Base-by-base conservation (phyloP, 208 protist genomes). In the Crithidia fasciculata region DNA sequence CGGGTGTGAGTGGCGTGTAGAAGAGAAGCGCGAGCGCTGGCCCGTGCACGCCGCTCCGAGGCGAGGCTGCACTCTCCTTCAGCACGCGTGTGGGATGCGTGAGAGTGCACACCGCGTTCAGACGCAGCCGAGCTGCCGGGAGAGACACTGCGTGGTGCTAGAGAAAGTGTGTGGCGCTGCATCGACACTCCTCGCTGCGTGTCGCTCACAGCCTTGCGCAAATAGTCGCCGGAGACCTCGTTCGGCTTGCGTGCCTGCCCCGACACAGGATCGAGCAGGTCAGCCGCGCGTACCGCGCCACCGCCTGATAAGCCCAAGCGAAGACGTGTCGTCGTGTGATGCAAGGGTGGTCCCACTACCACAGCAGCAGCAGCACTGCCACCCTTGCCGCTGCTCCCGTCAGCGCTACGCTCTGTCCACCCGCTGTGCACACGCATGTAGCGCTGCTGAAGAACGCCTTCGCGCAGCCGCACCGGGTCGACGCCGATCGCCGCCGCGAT, bases 171-270 rank as follows among this genome's bases (percentile, higher is more conserved):
- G 13, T 13, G 5, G 8, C 56, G 44, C 7, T 37, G 37, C 37
- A 15, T 45, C 36, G 18, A 10, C 1, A 16, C 4, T 28, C 28
- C 28, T 55, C 50, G 50, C n/a, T 18, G 8, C 16, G 15, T 19
- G 28, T 57, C 62, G 28, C 44, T 2, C 19, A 55, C 13, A 4
- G 28, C 41, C 15, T 54, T 39, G 10, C 4, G 18, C n/a, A 81
- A 37, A 36, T 73, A 81, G 18, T n/a, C 19, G 6, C 59, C 50
- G 3, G 69, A 67, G 9, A 81, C 65, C 65, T 76, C 76, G n/a
- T 69, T 81, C 16, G 69, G 70, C 45, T 76, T 76, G 12, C 71
- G 56, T 3, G 52, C 9, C 45, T 70, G 68, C 1, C 75, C 75
- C 9, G 75, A 75, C 15, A 63, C 13, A 5, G 52, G 69, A 49